These are phyloP conservation scores for Starmerella potacharoeniae DNA, from an alignment of 805 yeast genomes.

Conservation along the genomic window DNA sequence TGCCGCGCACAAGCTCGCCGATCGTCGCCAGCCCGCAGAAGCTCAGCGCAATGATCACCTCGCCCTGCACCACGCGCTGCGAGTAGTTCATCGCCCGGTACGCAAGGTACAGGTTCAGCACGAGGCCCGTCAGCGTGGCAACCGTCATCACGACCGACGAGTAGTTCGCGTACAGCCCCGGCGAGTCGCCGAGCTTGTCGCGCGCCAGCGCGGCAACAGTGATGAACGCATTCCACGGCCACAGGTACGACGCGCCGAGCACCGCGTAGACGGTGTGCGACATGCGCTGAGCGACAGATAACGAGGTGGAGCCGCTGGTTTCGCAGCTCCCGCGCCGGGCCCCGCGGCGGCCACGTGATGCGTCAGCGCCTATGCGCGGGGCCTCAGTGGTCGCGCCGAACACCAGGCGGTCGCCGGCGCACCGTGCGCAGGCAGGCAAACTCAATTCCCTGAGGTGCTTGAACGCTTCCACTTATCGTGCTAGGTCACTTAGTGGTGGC, in stretches of 20 bases:
- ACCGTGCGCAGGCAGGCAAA: too few species aligned
- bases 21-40: conserved; percentile 47
- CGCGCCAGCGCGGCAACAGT: conserved; percentile 76
- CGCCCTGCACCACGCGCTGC: conserved; percentile 49
- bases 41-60: conserved; percentile 42
- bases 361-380: too few species aligned
- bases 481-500: too few species aligned
- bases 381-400: too few species aligned
- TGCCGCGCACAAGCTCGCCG: conserved; percentile 1
- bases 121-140: conserved; percentile 57
- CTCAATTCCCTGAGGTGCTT: too few species aligned
- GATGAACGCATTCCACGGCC: conserved; percentile 96
- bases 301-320: too few species aligned
- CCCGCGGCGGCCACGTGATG: background rate
- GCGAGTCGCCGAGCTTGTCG: conserved; percentile 40
- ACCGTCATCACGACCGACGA: conserved; percentile 82
- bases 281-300: background rate
- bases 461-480: too few species aligned
- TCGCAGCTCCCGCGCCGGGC: background rate
- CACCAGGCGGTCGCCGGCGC: too few species aligned
- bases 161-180: conserved; percentile 39
- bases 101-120: conserved; percentile 50
- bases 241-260: conserved; percentile 67
- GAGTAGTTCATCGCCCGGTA: conserved; percentile 54
- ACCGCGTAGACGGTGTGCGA: conserved; percentile 34